Base-by-base conservation (phyloP, 2,329 filamentous ascomycete species). In the Pleomassaria siparia region DNA sequence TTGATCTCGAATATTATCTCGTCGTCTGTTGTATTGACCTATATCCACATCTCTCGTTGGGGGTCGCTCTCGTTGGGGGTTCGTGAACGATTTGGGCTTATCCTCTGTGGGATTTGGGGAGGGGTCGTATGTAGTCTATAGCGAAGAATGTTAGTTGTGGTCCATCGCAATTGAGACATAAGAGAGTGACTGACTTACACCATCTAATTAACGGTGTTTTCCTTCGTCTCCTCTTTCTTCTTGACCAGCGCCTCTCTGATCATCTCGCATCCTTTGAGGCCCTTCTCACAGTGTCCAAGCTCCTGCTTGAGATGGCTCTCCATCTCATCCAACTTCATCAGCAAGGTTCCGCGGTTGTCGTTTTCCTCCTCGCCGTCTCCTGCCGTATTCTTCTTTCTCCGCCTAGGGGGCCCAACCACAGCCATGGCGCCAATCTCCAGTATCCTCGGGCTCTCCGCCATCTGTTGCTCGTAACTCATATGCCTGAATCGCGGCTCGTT, bases 391-490 rank as follows among this genome's bases (percentile, higher is more conserved):
- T 9, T 20, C 10, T 20, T 13, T 4, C n/a, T 26, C 24, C 8
- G 6, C 8, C 2, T 7, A 12, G 5, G 4, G n/a, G 37, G 43
- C 4, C 50, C 51, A 20, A 58, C 21, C 13, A 64, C 60, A 22
- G 54, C 55, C 50, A 68, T 56, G 3, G 63, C 62, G 8, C 66
- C 66, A 12, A 69, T 56, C 37, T 69, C 59, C 29, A 69, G 63
- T 20, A 69, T 51, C 12, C 52, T 53, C 7, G 42, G 40, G 40
- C 65, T 67, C 13, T 51, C 42, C 12, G 41, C 42, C 4, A 56
- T 40, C 33, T 63, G 55, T 1, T 54, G 49, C 5, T 47, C 43
- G 6, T 41, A 43, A 10, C 40, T 50, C 61, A 69, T 68, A n/a
- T 57, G 56, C n/a, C 46, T 46, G 11, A 65, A 43, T 1, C 46